These are phyloP conservation scores for Xerocomus spinulosus DNA, from an alignment of 768 basidiomycete genomes.

Conservation along the genomic window DNA sequence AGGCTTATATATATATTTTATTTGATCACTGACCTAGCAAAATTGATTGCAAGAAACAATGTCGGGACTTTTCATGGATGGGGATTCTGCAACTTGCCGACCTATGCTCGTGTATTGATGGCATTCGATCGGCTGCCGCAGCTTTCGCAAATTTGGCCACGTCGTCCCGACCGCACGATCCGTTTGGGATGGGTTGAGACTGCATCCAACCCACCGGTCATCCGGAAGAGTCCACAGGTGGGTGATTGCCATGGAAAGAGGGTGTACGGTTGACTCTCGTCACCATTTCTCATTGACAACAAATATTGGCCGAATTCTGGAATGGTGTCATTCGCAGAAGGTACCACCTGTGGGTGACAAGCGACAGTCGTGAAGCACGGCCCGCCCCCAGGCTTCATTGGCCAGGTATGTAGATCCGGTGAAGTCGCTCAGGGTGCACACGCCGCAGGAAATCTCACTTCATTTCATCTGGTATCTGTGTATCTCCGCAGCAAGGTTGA, in stretches of 20 bases:
- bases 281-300: slow-evolving; percentile 3
- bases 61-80: neutral
- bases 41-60: slow-evolving; percentile 5
- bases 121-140: slow-evolving; percentile 5
- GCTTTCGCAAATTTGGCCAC: neutral
- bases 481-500: slow-evolving; percentile 24
- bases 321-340: neutral
- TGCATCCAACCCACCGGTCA: neutral
- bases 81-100: neutral
- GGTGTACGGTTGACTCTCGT: neutral
- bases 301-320: neutral
- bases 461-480: slow-evolving; percentile 10
- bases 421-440: slow-evolving; percentile 3
- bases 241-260: neutral
- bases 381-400: slow-evolving; percentile 2
- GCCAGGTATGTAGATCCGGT: slow-evolving; percentile 8
- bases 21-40: neutral
- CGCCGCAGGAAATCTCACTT: slow-evolving; percentile 1
- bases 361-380: neutral
- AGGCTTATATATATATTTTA: neutral
- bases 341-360: neutral
- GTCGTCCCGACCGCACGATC: neutral
- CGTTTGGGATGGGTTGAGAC: neutral
- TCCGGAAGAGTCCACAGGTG: neutral
- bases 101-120: neutral